These are phyloP conservation scores for Phytophthora vignae DNA, from an alignment of 352 stramenopile genomes.

Conservation along the genomic window DNA sequence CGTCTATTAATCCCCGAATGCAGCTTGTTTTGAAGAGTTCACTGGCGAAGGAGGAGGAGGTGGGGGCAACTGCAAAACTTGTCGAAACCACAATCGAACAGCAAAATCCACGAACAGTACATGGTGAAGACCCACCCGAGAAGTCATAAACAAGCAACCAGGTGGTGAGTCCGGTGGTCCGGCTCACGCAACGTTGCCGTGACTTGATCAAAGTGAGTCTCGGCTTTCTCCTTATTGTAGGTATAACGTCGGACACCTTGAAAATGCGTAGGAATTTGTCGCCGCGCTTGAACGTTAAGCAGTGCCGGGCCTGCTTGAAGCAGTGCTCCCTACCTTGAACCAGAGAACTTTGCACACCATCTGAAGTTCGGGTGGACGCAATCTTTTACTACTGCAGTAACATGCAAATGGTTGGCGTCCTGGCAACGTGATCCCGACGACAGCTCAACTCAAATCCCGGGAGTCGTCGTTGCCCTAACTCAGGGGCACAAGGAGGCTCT, in stretches of 20 bases:
- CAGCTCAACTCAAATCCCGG: constrained; percentile 22
- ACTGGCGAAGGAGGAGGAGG: not conserved
- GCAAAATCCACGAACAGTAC: constrained; percentile 16
- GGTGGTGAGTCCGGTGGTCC: constrained; percentile 26
- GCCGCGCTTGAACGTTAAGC: not conserved
- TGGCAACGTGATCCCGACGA: constrained; percentile 21
- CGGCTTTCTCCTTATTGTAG: not conserved
- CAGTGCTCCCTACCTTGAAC: not conserved
- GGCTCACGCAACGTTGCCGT: not conserved
- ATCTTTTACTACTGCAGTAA: constrained; percentile 8
- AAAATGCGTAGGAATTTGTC: not conserved
- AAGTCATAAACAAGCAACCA: not conserved
- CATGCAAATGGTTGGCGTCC: not conserved
- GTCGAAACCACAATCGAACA: constrained; percentile 10
- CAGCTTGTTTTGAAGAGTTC: constrained; percentile 16
- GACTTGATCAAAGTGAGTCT: not conserved
- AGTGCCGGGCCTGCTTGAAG: too few species aligned
- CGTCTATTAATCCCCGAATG: constrained; percentile 10
- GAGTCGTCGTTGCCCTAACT: not conserved
- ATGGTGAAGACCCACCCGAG: not conserved
- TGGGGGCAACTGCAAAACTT: not conserved
- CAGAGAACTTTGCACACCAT: constrained; percentile 29
- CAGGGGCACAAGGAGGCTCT: not conserved
- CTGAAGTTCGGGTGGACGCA: constrained; percentile 8
- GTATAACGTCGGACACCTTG: not conserved